Conservation (phyloP, 495 filamentous ascomycete species). For the Penicilliopsis zonata region DNA sequence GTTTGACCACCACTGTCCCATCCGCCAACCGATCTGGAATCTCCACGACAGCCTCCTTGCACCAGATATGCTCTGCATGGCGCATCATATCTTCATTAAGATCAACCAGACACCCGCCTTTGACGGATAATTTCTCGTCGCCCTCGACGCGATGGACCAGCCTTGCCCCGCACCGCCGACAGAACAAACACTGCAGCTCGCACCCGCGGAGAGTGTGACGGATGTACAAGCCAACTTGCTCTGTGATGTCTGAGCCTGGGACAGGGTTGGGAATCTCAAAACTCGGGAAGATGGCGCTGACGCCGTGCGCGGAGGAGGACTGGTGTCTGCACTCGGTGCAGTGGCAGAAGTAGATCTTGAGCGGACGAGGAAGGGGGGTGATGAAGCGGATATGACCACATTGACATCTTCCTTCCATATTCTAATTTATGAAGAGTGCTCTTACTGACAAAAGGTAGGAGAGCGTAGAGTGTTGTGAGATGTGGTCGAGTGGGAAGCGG, state of each 20-base stretch:
- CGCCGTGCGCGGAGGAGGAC: conserved; percentile 54
- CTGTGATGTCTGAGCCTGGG: conserved; percentile 8
- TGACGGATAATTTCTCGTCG: conserved; percentile 42
- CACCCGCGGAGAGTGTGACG: conserved; percentile 30
- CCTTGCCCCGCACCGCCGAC: conserved; percentile 45
- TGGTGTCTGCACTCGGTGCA: conserved; percentile 55
- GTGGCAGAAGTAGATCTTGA: conserved; percentile 57
- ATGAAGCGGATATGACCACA: background rate
- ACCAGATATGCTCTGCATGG: conserved; percentile 49
- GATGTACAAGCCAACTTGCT: conserved; percentile 31
- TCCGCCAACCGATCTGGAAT: conserved; percentile 46
- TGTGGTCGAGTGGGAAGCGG: too few species aligned
- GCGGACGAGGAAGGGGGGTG: conserved; percentile 13
- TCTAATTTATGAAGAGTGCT: too few species aligned
- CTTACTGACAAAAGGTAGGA: too few species aligned
- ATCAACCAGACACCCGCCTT: conserved; percentile 48
- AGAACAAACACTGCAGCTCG: conserved; percentile 45
- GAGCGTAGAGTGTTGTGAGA: too few species aligned
- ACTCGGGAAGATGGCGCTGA: conserved; percentile 52
- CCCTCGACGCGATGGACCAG: conserved; percentile 42
- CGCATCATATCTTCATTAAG: conserved; percentile 35
- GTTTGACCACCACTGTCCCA: background rate
- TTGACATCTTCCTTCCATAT: background rate
- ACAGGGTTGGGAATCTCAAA: conserved; percentile 34
- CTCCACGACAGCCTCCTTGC: conserved; percentile 46